Conservation (phyloP, 495 filamentous ascomycete genomes). For the Aspergillus taichungensis region DNA sequence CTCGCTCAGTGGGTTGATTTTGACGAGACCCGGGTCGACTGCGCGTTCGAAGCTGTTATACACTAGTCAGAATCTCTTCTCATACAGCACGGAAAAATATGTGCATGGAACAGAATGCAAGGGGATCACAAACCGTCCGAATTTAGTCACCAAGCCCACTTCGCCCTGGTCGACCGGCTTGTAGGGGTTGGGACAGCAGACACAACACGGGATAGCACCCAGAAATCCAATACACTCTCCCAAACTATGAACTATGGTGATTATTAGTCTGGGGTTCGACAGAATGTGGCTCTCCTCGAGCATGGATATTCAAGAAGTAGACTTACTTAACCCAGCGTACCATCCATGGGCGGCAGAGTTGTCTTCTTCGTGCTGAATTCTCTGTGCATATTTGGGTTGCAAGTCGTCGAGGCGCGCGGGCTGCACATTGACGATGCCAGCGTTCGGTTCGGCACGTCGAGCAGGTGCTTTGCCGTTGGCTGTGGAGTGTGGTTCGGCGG, state of each 20-base stretch:
- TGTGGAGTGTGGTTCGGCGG: slow-evolving; percentile 16
- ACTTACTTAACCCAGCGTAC: slow-evolving; percentile 83
- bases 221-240: slow-evolving; percentile 69
- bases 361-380: slow-evolving; percentile 54
- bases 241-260: slow-evolving; percentile 55
- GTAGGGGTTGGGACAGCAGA: slow-evolving; percentile 93
- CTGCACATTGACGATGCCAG: slow-evolving; percentile 62
- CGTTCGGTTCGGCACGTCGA: slow-evolving; percentile 11
- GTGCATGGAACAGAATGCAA: neutral
- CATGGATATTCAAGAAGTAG: neutral
- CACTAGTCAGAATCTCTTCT: slow-evolving; percentile 3
- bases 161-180: slow-evolving; percentile 89
- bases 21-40: slow-evolving; percentile 94
- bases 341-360: slow-evolving; percentile 73
- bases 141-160: slow-evolving; percentile 90
- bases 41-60: slow-evolving; percentile 68
- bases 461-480: slow-evolving; percentile 37
- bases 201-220: slow-evolving; percentile 87
- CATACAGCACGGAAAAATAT: neutral
- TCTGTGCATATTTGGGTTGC: slow-evolving; percentile 79
- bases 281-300: no score
- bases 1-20: slow-evolving; percentile 96
- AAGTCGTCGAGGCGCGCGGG: slow-evolving; percentile 76
- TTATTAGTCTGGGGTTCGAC: slow-evolving; percentile 1
- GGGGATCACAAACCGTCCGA: slow-evolving; percentile 53